Evolutionary conservation across 441 rosid species (phyloP).

Genomic region (Adansonia madagascariensis): DNA sequence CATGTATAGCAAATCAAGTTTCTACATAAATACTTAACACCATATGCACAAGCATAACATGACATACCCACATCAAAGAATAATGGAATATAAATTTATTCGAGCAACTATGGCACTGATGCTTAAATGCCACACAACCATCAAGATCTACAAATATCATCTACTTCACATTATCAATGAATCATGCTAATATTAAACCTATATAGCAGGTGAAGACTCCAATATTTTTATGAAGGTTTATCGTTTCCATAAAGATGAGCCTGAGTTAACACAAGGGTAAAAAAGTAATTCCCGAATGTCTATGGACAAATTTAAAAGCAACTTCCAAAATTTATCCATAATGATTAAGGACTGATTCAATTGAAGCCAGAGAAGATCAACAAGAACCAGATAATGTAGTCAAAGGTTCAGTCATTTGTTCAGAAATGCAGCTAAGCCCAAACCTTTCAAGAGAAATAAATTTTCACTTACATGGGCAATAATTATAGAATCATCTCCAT

Average conservation of each 20-base stretch:
- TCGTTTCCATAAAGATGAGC: conserved; percentile 3
- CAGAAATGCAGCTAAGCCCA: neutral
- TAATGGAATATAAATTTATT: neutral
- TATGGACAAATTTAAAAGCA: neutral
- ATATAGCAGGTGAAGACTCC: neutral
- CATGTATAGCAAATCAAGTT: neutral
- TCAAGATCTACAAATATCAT: neutral
- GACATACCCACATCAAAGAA: neutral
- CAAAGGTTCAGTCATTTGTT: neutral
- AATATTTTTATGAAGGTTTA: neutral
- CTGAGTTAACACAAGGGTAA: neutral
- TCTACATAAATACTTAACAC: neutral
- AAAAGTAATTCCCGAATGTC: neutral
- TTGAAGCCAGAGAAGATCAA: neutral
- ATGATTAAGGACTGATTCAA: neutral
- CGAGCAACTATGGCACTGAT: neutral
- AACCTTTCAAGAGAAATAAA: conserved; percentile 17
- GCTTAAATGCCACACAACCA: conserved; percentile 13
- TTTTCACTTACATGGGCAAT: conserved; percentile 64
- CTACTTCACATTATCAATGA: neutral
- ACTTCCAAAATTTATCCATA: neutral
- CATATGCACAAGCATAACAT: neutral
- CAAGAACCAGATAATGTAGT: neutral
- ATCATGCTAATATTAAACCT: neutral
- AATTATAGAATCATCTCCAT: conserved; percentile 92